Evolutionary conservation across 805 yeast genomes (phyloP).

Genomic region (Yarrowia phangngaensis): DNA sequence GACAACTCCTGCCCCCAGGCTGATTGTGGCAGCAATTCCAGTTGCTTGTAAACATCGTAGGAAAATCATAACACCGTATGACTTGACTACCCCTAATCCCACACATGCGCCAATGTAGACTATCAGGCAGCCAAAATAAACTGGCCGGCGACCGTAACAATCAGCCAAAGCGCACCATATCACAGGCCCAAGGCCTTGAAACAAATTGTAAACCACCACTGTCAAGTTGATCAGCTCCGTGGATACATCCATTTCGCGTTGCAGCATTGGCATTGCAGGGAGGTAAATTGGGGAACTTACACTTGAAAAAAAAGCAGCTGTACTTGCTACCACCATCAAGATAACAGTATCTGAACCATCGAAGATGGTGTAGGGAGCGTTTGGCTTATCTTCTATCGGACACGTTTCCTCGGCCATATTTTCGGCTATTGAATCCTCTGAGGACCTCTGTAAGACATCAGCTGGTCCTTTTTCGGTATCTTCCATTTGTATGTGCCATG

Average conservation of each 20-base stretch:
- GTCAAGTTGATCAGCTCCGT: slow-evolving; percentile 62
- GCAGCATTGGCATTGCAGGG: slow-evolving; percentile 65
- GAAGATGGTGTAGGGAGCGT: slow-evolving; percentile 32
- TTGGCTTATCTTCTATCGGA: too few species aligned
- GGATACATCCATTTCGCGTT: slow-evolving; percentile 51
- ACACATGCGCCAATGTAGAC: slow-evolving; percentile 59
- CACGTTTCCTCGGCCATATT: too few species aligned
- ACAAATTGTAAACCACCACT: slow-evolving; percentile 67
- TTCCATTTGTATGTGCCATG: too few species aligned
- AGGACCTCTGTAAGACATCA: too few species aligned
- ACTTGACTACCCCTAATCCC: slow-evolving; percentile 57
- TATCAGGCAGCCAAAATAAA: slow-evolving; percentile 53
- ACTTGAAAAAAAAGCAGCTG: slow-evolving; percentile 45
- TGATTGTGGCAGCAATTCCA: slow-evolving; percentile 70
- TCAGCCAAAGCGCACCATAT: slow-evolving; percentile 73
- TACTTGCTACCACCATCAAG: slow-evolving; percentile 4
- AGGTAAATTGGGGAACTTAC: slow-evolving; percentile 74
- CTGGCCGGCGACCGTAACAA: slow-evolving; percentile 65
- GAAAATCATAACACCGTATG: slow-evolving; percentile 57
- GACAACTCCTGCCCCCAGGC: slow-evolving; percentile 64
- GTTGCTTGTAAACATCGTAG: slow-evolving; percentile 70
- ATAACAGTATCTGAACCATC: slow-evolving; percentile 48
- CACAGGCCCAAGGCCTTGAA: slow-evolving; percentile 75
- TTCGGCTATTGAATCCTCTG: too few species aligned
- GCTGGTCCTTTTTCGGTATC: too few species aligned